Conservation (phyloP, 2,329 filamentous ascomycete species). For the Stagonosporopsis chrysanthemi region DNA sequence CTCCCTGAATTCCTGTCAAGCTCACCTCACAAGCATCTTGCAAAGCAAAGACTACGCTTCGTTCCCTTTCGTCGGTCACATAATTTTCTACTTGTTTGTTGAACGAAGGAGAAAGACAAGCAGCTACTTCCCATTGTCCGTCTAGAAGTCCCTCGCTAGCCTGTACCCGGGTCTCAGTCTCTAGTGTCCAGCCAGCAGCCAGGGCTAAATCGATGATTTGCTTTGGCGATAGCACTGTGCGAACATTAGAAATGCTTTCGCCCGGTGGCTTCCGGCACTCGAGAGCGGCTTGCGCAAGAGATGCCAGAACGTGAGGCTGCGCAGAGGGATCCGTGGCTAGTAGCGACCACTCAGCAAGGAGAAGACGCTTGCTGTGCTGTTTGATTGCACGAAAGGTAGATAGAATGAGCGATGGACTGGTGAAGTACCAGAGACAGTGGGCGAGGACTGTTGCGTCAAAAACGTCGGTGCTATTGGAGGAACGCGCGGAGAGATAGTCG, state of each 20-base stretch:
- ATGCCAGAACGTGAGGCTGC: conserved; percentile 61
- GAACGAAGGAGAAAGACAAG: conserved; percentile 25
- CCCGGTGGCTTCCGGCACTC: conserved; percentile 55
- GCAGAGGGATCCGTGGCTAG: conserved; percentile 50
- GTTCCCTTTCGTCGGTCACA: conserved; percentile 26
- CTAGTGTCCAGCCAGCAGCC: conserved; percentile 50
- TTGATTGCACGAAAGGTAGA: conserved; percentile 50
- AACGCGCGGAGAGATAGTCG: conserved; percentile 29
- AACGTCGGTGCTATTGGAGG: conserved; percentile 4
- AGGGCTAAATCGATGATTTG: conserved; percentile 50
- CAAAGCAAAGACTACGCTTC: conserved; percentile 22
- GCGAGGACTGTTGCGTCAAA: conserved; percentile 60
- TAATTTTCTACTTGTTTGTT: conserved; percentile 24
- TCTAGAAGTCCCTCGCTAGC: conserved; percentile 49
- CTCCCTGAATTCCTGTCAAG: conserved; percentile 21
- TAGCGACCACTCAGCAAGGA: conserved; percentile 59
- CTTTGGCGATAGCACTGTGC: conserved; percentile 55
- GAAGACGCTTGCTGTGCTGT: conserved; percentile 47
- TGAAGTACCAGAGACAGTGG: conserved; percentile 65
- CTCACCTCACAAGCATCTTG: conserved; percentile 34
- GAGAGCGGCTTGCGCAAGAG: conserved; percentile 54
- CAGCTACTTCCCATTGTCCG: conserved; percentile 54
- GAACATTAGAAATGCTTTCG: conserved; percentile 56
- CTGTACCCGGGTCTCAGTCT: conserved; percentile 49
- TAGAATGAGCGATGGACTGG: conserved; percentile 46